These are phyloP conservation scores for Phycomyces nitens DNA, from an alignment of 192 early-diverging fungal species.

Conservation along the genomic window DNA sequence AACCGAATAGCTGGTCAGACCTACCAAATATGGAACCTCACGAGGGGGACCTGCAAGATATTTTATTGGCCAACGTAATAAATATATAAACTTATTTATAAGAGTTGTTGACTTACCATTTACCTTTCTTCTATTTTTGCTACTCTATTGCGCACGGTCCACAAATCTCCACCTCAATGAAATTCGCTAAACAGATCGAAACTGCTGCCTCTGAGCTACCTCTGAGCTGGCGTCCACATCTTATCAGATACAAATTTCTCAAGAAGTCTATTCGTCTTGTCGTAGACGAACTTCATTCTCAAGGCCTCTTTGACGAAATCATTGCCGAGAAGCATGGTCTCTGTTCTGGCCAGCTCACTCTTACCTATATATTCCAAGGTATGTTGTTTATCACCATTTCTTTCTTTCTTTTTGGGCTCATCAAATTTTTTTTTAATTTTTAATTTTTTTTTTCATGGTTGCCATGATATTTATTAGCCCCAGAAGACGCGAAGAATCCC, in stretches of 20 bases:
- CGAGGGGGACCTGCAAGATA: no score
- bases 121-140: no score
- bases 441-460: no score
- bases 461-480: no score
- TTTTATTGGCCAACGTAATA: no score
- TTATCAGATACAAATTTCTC: conserved; percentile 59
- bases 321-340: neutral
- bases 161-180: conserved; percentile 39
- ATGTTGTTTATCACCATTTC: neutral
- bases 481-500: conserved; percentile 10
- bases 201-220: conserved; percentile 53
- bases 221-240: conserved; percentile 57
- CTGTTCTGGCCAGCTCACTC: neutral
- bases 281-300: conserved; percentile 50
- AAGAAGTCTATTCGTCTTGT: conserved; percentile 60
- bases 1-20: no score
- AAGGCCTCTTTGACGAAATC: conserved; percentile 16
- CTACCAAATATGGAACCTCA: no score
- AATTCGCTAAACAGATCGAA: conserved; percentile 61
- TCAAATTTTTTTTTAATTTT: no score
- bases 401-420: no score
- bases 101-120: no score
- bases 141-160: neutral
- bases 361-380: conserved; percentile 31
- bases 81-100: no score